Evolutionary conservation across 1,139 yeast genomes (phyloP).

Genomic region (Hyphopichia burtonii): DNA sequence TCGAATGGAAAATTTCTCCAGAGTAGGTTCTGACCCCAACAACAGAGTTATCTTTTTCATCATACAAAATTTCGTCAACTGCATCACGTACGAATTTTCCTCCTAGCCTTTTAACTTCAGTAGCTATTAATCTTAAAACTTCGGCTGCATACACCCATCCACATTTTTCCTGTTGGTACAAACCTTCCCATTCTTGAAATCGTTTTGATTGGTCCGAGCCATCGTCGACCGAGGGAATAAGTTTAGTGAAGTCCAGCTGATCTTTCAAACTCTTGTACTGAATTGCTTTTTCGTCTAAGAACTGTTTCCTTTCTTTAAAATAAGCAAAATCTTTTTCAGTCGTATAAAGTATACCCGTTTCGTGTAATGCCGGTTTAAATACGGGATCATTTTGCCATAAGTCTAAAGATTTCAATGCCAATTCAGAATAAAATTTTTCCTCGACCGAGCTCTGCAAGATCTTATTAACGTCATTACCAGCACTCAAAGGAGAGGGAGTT

Average conservation of each 20-base stretch:
- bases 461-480: slow-evolving; percentile 12
- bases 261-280: slow-evolving; percentile 8
- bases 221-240: slow-evolving; percentile 5
- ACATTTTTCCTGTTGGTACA: slow-evolving; percentile 19
- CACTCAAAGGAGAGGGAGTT: slow-evolving; percentile 10
- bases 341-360: slow-evolving; percentile 25
- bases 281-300: slow-evolving; percentile 5
- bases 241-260: slow-evolving; percentile 12
- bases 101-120: slow-evolving; percentile 26
- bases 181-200: slow-evolving; percentile 18
- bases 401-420: slow-evolving; percentile 15
- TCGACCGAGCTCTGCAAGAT: slow-evolving; percentile 5
- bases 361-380: slow-evolving; percentile 23
- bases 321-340: slow-evolving; percentile 6
- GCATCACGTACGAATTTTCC: slow-evolving; percentile 31
- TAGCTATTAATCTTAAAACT: slow-evolving; percentile 22
- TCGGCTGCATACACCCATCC: slow-evolving; percentile 34
- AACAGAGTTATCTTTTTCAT: slow-evolving; percentile 6
- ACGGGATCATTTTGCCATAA: slow-evolving; percentile 20
- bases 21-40: slow-evolving; percentile 12
- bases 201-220: background rate
- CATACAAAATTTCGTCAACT: slow-evolving; percentile 18
- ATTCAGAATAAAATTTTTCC: slow-evolving; percentile 9
- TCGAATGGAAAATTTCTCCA: slow-evolving; percentile 21
- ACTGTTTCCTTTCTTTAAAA: slow-evolving; percentile 5